Conservation (phyloP, 2,329 filamentous ascomycete species). For the Phyllosticta citrichinensis region DNA sequence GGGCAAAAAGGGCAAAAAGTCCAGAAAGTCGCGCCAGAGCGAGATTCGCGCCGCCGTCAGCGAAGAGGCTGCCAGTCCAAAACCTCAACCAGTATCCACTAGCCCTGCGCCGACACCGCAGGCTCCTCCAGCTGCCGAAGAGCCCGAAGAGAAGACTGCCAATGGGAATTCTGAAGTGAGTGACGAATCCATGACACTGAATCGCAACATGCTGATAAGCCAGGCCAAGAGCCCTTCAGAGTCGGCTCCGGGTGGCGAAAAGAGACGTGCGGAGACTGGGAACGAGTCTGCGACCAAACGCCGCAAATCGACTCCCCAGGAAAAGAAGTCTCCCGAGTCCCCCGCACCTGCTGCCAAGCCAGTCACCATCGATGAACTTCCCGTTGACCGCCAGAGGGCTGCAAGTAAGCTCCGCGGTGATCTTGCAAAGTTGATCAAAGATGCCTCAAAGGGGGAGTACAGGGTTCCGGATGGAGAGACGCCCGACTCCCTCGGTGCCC, state of each 20-base stretch:
- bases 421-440: conserved; percentile 55
- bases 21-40: conserved; percentile 53
- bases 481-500: conserved; percentile 55
- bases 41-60: conserved; percentile 45
- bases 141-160: conserved; percentile 11
- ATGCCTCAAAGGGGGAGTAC: conserved; percentile 50
- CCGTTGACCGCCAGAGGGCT: conserved; percentile 57
- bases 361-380: conserved; percentile 27
- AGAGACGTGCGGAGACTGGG: conserved; percentile 24
- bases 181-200: not conserved
- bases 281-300: conserved; percentile 24
- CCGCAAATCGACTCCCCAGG: conserved; percentile 25
- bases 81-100: conserved; percentile 14
- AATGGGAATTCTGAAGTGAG: conserved; percentile 8
- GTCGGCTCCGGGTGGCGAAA: conserved; percentile 19
- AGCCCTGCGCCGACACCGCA: conserved; percentile 8
- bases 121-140: conserved; percentile 9
- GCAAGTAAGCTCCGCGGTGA: conserved; percentile 63
- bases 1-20: conserved; percentile 49
- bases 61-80: conserved; percentile 25
- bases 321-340: conserved; percentile 16
- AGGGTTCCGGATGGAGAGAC: conserved; percentile 53
- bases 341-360: conserved; percentile 14
- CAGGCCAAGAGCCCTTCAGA: conserved; percentile 6
- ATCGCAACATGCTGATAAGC: not conserved